Base-by-base conservation (phyloP, 768 basidiomycete species). In the Suillus americanus region DNA sequence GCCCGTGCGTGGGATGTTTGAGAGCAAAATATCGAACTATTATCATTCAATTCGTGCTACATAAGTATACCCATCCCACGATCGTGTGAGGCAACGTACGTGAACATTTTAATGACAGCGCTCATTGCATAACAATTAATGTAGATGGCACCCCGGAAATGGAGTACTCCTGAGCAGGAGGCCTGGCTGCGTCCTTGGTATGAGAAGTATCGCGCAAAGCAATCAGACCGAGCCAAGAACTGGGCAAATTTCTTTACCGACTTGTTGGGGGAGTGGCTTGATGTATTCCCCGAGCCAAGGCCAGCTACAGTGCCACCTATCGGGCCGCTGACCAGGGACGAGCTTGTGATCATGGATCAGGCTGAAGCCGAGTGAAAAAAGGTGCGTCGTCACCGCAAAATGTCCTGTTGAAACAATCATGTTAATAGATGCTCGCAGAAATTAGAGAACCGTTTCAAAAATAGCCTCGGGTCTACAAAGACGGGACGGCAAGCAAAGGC, bases 121-220 rank as follows among this genome's bases (percentile, higher is more conserved):
- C 48, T 50, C 48, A 50, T 50, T 50, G 48, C 48, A 50, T 50
- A 50, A 50, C 48, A 50, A 50, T 50, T 50, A 50, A 50, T 50
- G 23, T 50, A 50, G 48, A 50, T 50, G 48, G 23, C 48, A 50
- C 48, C 48, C 23, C 10, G 0, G 5, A 50, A 50, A 50, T 50
- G 48, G 48, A 50, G 48, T 13, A 50, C 48, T 50, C 48, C 48
- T 50, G 48, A 50, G 3, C 48, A 50, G 25, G 48, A 50, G 23
- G 25, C 5, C 25, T 50, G 48, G 48, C 48, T 50, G 48, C 0
- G 6, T 7, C 48, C 48, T 50, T 50, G 48, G 48, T 50, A 25
- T 50, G 48, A 50, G 25, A 50, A 50, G 48, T 25, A 50, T 14
- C 6, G 48, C 13, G 25, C 48, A 50, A 50, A 50, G 48, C 48